phyloP scores from a whole-genome alignment of 208 protist genomes.

The Phytomonas sp. region DNA sequence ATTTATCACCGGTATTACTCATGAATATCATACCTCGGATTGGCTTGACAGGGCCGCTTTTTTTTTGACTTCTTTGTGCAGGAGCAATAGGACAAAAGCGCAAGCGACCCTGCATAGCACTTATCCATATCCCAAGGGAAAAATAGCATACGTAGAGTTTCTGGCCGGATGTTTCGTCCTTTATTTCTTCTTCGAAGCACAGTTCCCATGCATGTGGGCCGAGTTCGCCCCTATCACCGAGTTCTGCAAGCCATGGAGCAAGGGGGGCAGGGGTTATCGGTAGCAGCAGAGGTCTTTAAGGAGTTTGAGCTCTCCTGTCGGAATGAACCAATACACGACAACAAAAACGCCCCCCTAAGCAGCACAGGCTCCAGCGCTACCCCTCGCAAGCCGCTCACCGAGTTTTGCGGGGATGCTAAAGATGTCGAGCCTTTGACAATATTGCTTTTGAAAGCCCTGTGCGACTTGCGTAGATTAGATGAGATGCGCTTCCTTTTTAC shows the following conservation, averaged over 20 bases:
- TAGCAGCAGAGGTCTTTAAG: slow-evolving; percentile 51
- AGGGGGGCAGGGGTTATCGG: slow-evolving; percentile 51
- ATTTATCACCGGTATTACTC: neutral
- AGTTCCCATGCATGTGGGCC: neutral
- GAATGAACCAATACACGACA: slow-evolving; percentile 6
- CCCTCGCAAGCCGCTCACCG: slow-evolving; percentile 38
- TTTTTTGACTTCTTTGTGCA: neutral
- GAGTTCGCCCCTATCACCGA: slow-evolving; percentile 36
- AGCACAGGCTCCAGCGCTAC: neutral
- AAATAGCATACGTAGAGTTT: neutral
- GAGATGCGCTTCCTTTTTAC: slow-evolving; percentile 88
- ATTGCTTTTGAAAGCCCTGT: slow-evolving; percentile 80
- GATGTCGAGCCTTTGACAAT: slow-evolving; percentile 72
- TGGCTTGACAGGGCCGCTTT: neutral
- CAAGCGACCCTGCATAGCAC: neutral
- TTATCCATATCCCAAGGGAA: neutral
- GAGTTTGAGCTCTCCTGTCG: slow-evolving; percentile 71
- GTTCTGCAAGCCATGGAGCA: slow-evolving; percentile 47
- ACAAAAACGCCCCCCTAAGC: neutral
- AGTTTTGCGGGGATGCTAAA: slow-evolving; percentile 47
- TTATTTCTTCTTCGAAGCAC: neutral
- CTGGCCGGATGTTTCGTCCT: neutral
- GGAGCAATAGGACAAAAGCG: neutral
- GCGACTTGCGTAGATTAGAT: slow-evolving; percentile 72
- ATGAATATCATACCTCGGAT: neutral